These are phyloP conservation scores for Fusarium sp. DNA, from an alignment of 2,329 filamentous ascomycete species.

Conservation along the genomic window DNA sequence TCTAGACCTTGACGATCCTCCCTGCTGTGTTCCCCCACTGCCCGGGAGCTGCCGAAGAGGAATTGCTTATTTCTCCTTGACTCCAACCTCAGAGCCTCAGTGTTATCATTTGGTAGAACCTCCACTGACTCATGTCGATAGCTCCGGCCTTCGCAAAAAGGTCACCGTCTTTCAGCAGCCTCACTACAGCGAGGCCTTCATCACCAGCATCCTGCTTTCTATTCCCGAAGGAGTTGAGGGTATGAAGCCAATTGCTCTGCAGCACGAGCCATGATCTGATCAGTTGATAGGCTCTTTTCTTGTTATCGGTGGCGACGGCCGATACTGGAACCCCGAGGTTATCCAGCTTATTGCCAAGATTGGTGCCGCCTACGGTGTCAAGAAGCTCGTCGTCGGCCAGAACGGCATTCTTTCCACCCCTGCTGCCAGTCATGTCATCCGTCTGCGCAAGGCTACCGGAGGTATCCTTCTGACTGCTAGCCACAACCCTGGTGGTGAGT, in stretches of 20 bases:
- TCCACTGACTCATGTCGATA: constrained; percentile 49
- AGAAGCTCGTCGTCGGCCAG: constrained; percentile 97
- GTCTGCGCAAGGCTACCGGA: constrained; percentile 92
- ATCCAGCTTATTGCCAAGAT: constrained; percentile 98
- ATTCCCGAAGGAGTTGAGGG: constrained; percentile 93
- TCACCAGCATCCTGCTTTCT: constrained; percentile 91
- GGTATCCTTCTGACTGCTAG: constrained; percentile 96
- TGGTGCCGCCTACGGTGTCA: constrained; percentile 94
- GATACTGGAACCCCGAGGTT: constrained; percentile 96
- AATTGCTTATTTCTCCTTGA: background rate
- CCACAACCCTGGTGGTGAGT: constrained; percentile 94
- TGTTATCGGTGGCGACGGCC: constrained; percentile 96
- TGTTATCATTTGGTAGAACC: background rate
- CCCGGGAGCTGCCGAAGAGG: background rate
- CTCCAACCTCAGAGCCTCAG: background rate
- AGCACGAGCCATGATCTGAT: constrained; percentile 27
- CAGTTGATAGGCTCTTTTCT: constrained; percentile 71
- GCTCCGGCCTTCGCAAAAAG: constrained; percentile 98
- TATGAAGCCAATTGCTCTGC: constrained; percentile 43
- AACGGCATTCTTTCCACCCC: constrained; percentile 96
- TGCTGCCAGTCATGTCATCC: constrained; percentile 93
- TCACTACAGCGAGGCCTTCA: constrained; percentile 95
- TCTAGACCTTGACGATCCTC: constrained; percentile 45
- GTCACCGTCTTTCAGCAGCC: constrained; percentile 96
- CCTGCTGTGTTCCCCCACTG: constrained; percentile 16